Conservation (phyloP, 257 asterid species). For the Vinca minor region DNA sequence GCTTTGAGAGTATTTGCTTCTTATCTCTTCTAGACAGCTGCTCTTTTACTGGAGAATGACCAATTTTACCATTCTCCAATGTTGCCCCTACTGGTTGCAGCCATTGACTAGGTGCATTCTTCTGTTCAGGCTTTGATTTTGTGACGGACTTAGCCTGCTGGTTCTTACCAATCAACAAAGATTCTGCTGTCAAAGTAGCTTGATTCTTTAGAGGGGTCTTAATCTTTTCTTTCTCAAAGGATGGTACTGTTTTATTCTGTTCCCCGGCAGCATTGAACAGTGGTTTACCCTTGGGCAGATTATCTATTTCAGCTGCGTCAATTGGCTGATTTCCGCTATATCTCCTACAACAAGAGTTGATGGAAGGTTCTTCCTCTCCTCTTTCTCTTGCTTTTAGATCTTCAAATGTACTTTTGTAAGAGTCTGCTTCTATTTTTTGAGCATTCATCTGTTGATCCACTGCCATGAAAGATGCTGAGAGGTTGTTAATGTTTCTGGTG, state of each 20-base stretch:
- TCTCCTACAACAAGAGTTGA: slow-evolving; percentile 24
- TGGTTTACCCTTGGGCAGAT: slow-evolving; percentile 16
- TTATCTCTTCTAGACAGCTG: slow-evolving; percentile 25
- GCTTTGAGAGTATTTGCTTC: slow-evolving; percentile 27
- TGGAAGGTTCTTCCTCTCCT: slow-evolving; percentile 18
- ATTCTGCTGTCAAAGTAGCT: slow-evolving; percentile 9
- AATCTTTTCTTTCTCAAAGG: slow-evolving; percentile 20
- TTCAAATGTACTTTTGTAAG: slow-evolving; percentile 21
- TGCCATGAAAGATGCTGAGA: slow-evolving; percentile 23
- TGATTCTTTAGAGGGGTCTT: slow-evolving; percentile 21
- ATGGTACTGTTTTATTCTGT: slow-evolving; percentile 9
- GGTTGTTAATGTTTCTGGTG: slow-evolving; percentile 12
- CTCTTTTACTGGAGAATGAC: slow-evolving; percentile 21
- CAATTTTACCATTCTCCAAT: slow-evolving; percentile 18
- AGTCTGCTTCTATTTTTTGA: slow-evolving; percentile 22
- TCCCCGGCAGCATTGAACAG: slow-evolving; percentile 13
- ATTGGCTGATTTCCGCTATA: slow-evolving; percentile 19
- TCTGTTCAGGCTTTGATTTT: slow-evolving; percentile 21
- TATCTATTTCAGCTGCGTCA: slow-evolving; percentile 15
- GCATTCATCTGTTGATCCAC: slow-evolving; percentile 26
- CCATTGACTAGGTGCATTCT: slow-evolving; percentile 15
- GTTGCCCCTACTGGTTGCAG: slow-evolving; percentile 15
- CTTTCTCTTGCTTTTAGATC: slow-evolving; percentile 16
- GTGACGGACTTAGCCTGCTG: slow-evolving; percentile 23
- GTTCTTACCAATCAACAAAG: slow-evolving; percentile 11